Percentiles rank a stretch among this genome's conserved stretches.
Evolutionary conservation across 2,329 filamentous ascomycete genomes (phyloP).

Genomic region (Biscogniauxia marginata): DNA sequence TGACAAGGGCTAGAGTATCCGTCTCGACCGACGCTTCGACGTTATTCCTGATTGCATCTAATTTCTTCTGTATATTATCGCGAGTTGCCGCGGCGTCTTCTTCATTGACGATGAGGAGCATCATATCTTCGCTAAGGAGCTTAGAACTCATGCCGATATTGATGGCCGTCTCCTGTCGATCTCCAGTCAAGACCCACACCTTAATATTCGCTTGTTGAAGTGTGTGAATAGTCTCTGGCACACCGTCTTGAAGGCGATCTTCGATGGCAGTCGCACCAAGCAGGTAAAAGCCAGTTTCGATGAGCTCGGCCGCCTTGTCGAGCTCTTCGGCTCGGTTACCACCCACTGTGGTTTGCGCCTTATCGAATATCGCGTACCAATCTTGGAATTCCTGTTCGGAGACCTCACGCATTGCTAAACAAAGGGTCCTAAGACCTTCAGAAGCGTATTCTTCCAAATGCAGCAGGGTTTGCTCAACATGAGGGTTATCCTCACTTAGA

Average conservation of each 20-base stretch:
- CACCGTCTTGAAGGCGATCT: conserved; percentile 93
- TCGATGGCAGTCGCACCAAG: conserved; percentile 97
- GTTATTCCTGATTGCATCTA: conserved; percentile 85
- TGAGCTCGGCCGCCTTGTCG: conserved; percentile 94
- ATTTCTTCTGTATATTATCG: conserved; percentile 89
- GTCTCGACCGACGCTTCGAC: conserved; percentile 72
- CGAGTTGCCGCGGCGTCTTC: conserved; percentile 75
- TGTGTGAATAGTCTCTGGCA: conserved; percentile 97
- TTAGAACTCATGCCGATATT: conserved; percentile 99
- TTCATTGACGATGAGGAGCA: conserved; percentile 93
- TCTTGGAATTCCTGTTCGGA: conserved; percentile 85
- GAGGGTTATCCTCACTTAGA: conserved; percentile 76
- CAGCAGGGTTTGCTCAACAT: conserved; percentile 83
- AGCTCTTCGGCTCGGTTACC: conserved; percentile 92
- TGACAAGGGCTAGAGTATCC: conserved; percentile 86
- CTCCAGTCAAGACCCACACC: conserved; percentile 96
- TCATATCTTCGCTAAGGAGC: conserved; percentile 98
- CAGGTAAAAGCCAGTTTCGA: conserved; percentile 87
- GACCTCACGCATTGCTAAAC: conserved; percentile 90
- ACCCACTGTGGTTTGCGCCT: conserved; percentile 83
- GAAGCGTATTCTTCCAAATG: conserved; percentile 99
- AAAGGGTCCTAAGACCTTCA: conserved; percentile 90
- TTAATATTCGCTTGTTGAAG: conserved; percentile 97
- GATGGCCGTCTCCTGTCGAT: conserved; percentile 97
- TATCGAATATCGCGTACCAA: conserved; percentile 85